phyloP scores from a whole-genome alignment of 2,329 filamentous ascomycete species.

The Fusarium tjaetaba region DNA sequence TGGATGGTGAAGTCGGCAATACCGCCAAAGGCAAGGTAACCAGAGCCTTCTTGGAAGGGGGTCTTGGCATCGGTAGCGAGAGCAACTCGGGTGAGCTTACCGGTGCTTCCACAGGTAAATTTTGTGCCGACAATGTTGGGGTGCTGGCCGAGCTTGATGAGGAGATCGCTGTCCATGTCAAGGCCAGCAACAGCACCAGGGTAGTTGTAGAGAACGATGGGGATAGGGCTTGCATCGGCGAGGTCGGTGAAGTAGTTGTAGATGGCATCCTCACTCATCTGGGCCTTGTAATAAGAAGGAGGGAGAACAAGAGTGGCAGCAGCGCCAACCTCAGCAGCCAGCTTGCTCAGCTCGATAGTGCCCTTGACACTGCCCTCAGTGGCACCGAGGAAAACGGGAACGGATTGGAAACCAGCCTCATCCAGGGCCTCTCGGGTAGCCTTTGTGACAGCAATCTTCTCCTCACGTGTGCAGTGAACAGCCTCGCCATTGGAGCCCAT shows the following conservation, averaged over 20 bases:
- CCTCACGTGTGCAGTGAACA: constrained; percentile 81
- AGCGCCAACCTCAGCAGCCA: constrained; percentile 74
- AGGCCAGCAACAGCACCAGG: constrained; percentile 87
- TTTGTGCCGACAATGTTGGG: constrained; percentile 89
- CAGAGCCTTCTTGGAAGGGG: constrained; percentile 65
- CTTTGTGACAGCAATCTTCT: constrained; percentile 78
- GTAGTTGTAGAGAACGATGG: constrained; percentile 91
- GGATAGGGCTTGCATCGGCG: constrained; percentile 78
- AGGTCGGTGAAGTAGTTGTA: constrained; percentile 79
- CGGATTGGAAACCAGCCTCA: constrained; percentile 77
- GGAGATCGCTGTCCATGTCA: constrained; percentile 88
- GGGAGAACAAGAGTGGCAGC: constrained; percentile 84
- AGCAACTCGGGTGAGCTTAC: constrained; percentile 86
- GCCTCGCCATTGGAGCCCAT: constrained; percentile 95
- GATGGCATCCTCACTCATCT: constrained; percentile 78
- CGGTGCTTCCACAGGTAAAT: constrained; percentile 91
- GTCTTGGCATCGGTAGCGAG: constrained; percentile 76
- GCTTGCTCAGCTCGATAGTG: constrained; percentile 78
- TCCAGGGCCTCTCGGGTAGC: constrained; percentile 85
- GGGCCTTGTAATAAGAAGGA: constrained; percentile 83
- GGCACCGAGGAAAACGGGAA: constrained; percentile 85
- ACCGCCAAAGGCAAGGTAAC: constrained; percentile 88
- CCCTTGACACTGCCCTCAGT: constrained; percentile 84
- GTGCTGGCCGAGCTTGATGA: constrained; percentile 82
- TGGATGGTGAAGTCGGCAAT: constrained; percentile 90